Base-by-base conservation (phyloP, 2,329 filamentous ascomycete genomes). In the Fusarium tanahbumbuense region DNA sequence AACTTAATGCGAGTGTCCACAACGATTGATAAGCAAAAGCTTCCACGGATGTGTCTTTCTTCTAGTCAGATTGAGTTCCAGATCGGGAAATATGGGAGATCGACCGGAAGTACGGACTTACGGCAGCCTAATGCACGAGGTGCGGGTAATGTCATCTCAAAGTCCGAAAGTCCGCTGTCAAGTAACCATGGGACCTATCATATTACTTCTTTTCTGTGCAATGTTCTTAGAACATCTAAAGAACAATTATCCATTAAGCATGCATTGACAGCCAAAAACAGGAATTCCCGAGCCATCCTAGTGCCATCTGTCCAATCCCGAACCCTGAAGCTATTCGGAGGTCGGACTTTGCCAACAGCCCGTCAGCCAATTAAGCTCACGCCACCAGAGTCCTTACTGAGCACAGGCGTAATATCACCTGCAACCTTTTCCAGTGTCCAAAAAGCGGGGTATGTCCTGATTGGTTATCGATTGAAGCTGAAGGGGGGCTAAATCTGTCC, bases 41-140 rank as follows among this genome's bases (percentile, higher is more conserved):
- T 37, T 37, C 34, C 34, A 37, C 18, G 34, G 10, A 37, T 37
- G 6, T 37, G 18, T 37, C 34, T 37, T 44, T 5, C 15, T 28
- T 25, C 18, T 20, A 15, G 25, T n/a, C 28, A 44, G 23, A 44
- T 15, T 22, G 3, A 9, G n/a, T 22, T 60, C 20, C 8, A 5
- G 12, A 45, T 47, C 20, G 12, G 32, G 57, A 53, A 68, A 48
- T 20, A 53, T 47, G 65, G 53, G 59, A 46, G 64, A 58, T 68
- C 53, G 59, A 49, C 53, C 64, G 64, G 65, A 58, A 65, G 20
- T 34, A 47, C 65, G 65, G 65, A 54, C 25, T 68, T 15, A 53
- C 11, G 59, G 23, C 40, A 37, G 10, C 48, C n/a, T 40, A 41
- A 64, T 48, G 28, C 46, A 4, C 16, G 48, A 46, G 34, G 59